Evolutionary conservation across 176 grass and related monocot genomes (phyloP), one percentile per base, ranked within the genome.

Genomic region (Eremochloa ophiuroides): DNA sequence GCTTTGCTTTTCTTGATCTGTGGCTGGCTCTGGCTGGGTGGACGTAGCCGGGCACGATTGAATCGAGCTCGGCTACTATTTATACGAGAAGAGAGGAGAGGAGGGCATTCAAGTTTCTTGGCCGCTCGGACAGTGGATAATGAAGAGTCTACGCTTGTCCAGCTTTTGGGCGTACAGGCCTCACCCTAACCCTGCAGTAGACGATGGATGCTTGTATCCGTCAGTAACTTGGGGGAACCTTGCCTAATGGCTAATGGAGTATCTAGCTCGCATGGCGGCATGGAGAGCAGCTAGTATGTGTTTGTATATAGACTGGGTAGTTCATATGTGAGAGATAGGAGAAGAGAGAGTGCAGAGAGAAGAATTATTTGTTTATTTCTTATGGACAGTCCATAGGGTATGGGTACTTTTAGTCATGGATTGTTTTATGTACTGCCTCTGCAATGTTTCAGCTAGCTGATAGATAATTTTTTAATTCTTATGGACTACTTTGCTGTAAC

Each of bases 61-160:
- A 44, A 78, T 39, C 28, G 41, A 44, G 39, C 66, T 79, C 62
- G 58, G 68, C 55, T 1, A 27, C 60, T 73, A 68, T 67, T 79
- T 84, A 84, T 75, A 80, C 22, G 73, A 14, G 61, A 13, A 18
- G 40, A 18, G 42, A 47, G 34, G 2, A 35, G 41, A 35, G 31
- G 63, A 47, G 65, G 37, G 25, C 76, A 80, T 88, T 80, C 76
- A 80, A 75, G 69, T 29, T 29, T 75, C 23, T 59, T 78, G 38
- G 35, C 44, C 55, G 50, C 78, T 69, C 26, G 62, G 70, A 61
- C 76, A 82, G 87, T 88, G 82, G 76, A 50, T 8, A 84, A 80
- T 80, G 69, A 88, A 84, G 66, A 50, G 30, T n/a, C 63, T 69
- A 31, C 22, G 37, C 64, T 27, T 55, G 30, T 20, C 37, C 31